Conservation (phyloP, 768 basidiomycete genomes). For the Pulveroboletus sp. region DNA sequence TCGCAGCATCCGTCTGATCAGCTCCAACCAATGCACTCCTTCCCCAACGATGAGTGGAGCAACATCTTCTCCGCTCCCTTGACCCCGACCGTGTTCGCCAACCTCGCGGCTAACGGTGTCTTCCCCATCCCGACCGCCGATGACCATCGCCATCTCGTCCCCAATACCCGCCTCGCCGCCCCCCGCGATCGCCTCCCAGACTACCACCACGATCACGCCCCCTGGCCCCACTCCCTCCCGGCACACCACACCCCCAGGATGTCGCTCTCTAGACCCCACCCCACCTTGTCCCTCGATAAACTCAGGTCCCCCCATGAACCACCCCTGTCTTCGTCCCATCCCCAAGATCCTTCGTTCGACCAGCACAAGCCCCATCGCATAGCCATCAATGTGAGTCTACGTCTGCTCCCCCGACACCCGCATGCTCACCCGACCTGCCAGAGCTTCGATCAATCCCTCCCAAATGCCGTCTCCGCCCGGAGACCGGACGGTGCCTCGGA, state of each 20-base stretch:
- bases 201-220: slow-evolving; percentile 21
- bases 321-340: slow-evolving; percentile 12
- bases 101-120: slow-evolving; percentile 57
- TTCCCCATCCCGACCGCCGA: slow-evolving; percentile 39
- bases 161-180: slow-evolving; percentile 14
- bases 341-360: slow-evolving; percentile 7
- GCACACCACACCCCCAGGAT: slow-evolving; percentile 26
- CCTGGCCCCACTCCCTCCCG: slow-evolving; percentile 26
- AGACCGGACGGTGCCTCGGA: slow-evolving; percentile 11
- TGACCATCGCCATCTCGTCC: slow-evolving; percentile 27
- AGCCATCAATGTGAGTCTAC: slow-evolving; percentile 12
- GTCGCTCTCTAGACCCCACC: slow-evolving; percentile 30
- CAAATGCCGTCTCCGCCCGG: slow-evolving; percentile 12
- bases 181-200: slow-evolving; percentile 15
- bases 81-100: slow-evolving; percentile 56
- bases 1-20: slow-evolving; percentile 16
- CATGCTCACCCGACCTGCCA: slow-evolving; percentile 9
- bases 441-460: slow-evolving; percentile 18
- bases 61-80: slow-evolving; percentile 59
- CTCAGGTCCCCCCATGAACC: slow-evolving; percentile 22
- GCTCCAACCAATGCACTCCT: slow-evolving; percentile 18
- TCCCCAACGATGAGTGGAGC: slow-evolving; percentile 45
- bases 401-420: background rate
- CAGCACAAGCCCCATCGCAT: slow-evolving; percentile 19
- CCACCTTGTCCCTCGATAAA: slow-evolving; percentile 20